phyloP scores from a whole-genome alignment of 164 flowering plant species.

The Hamamelis virginiana region DNA sequence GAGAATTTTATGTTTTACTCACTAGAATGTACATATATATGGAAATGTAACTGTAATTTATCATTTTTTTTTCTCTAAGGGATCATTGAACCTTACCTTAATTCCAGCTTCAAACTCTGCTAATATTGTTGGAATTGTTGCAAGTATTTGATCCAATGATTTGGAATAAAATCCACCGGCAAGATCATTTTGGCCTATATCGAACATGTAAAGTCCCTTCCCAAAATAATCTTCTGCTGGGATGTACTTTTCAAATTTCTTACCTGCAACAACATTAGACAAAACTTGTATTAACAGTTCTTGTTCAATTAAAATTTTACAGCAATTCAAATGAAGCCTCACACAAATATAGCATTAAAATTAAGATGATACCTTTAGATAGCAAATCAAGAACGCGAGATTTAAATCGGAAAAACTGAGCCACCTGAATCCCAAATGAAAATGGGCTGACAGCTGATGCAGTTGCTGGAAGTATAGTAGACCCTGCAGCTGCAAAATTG shows the following conservation, averaged over 20 bases:
- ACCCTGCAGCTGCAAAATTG: slow-evolving; percentile 91
- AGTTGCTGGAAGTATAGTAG: slow-evolving; percentile 76
- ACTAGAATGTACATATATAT: no score
- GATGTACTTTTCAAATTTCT: slow-evolving; percentile 50
- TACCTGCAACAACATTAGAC: slow-evolving; percentile 43
- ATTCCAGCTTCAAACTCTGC: slow-evolving; percentile 69
- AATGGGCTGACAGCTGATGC: slow-evolving; percentile 77
- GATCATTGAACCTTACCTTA: slow-evolving; percentile 40
- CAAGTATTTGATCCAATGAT: slow-evolving; percentile 79
- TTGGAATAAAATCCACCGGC: slow-evolving; percentile 88
- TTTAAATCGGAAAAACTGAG: slow-evolving; percentile 80
- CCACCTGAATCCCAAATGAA: slow-evolving; percentile 80
- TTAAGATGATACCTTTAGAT: slow-evolving; percentile 37
- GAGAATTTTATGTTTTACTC: no score
- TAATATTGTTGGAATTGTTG: slow-evolving; percentile 74
- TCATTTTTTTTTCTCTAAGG: no score
- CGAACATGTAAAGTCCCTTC: slow-evolving; percentile 85
- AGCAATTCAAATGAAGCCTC: no score
- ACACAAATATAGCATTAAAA: neutral
- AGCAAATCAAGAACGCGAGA: slow-evolving; percentile 59
- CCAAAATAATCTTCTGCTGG: slow-evolving; percentile 58
- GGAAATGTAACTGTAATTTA: no score
- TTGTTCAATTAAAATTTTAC: neutral
- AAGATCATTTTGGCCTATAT: slow-evolving; percentile 96
- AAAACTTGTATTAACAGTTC: neutral